Evolutionary conservation across 768 basidiomycete species (phyloP), one percentile per base, ranked within the genome.

Genomic region (Podaxis mareebaensis): DNA sequence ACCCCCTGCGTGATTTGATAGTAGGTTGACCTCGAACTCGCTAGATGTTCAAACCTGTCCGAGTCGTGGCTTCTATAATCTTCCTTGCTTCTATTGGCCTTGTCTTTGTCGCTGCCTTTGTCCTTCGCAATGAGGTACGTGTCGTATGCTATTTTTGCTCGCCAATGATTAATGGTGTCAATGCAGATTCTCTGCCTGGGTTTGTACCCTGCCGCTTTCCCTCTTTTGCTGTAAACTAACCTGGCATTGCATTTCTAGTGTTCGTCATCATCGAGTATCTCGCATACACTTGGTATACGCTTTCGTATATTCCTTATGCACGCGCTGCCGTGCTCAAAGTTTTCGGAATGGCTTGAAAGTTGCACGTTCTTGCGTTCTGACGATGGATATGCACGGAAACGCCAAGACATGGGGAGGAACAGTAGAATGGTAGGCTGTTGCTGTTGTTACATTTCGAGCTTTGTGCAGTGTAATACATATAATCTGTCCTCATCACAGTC

Each of bases 31-130:
- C n/a, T 46, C 15, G 49, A 11, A 12, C 8, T 7, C 3, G 4
- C 4, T 28, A 95, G 93, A 96, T 96, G 95, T 96, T 96, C 84
- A 95, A 95, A 75, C 92, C 94, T 55, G 85, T 96, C 22, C 93
- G 95, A 57, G 76, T 96, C 5, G 76, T 92, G 20, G 95, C 95
- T 2, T 87, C 93, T 1, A 73, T 95, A 63, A 71, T 95, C 39
- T 86, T 96, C 73, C 72, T 98, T 12, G 90, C 75, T 0, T 87
- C 90, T 15, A 92, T 97, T 65, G 90, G 75, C 8, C 83, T 96
- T 65, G 88, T 95, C 56, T 94, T 96, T 63, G 83, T 97, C 28
- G 88, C 85, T 26, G 95, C 95, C 1, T 96, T 96, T 73, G 92
- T 90, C 17, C 72, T 95, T 20, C 17, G 68, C 33, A 93, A 80